Percentiles rank a stretch among this genome's conserved stretches.
phyloP scores from a whole-genome alignment of 305 asterid genomes.

The Solanum aculeatissimum region DNA sequence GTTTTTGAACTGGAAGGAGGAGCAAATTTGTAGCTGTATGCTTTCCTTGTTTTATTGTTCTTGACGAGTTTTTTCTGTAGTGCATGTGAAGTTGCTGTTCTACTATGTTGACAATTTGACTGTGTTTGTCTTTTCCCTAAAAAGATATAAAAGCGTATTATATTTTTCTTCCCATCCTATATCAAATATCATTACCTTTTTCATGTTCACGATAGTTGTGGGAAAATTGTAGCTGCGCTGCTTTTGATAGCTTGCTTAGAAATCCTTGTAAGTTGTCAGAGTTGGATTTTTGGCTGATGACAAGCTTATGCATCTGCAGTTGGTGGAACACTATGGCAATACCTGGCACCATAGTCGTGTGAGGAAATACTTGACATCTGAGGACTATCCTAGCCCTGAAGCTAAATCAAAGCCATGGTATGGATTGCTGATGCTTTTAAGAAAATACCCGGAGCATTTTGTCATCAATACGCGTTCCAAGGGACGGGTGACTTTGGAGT shows the following conservation, averaged over 20 bases:
- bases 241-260: not conserved
- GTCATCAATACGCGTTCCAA: conserved; percentile 86
- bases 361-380: conserved; percentile 73
- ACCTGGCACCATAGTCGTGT: conserved; percentile 87
- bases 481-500: conserved; percentile 67
- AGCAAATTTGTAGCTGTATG: not conserved
- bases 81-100: not conserved
- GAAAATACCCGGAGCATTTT: conserved; percentile 89
- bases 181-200: not conserved
- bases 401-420: conserved; percentile 85
- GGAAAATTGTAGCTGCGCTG: not conserved
- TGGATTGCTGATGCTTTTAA: conserved; percentile 74
- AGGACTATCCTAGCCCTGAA: conserved; percentile 58
- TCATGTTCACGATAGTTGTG: not conserved
- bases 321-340: conserved; percentile 56
- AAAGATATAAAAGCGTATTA: not conserved
- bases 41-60: not conserved
- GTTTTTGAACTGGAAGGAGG: not conserved
- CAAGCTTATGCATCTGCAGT: conserved; percentile 27
- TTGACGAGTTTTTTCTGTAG: not conserved
- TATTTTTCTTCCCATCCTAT: not conserved
- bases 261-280: not conserved
- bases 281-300: not conserved
- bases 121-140: not conserved
- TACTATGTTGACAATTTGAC: not conserved